These are phyloP conservation scores for Inosperma sp. DNA, from an alignment of 768 basidiomycete genomes.

Conservation along the genomic window DNA sequence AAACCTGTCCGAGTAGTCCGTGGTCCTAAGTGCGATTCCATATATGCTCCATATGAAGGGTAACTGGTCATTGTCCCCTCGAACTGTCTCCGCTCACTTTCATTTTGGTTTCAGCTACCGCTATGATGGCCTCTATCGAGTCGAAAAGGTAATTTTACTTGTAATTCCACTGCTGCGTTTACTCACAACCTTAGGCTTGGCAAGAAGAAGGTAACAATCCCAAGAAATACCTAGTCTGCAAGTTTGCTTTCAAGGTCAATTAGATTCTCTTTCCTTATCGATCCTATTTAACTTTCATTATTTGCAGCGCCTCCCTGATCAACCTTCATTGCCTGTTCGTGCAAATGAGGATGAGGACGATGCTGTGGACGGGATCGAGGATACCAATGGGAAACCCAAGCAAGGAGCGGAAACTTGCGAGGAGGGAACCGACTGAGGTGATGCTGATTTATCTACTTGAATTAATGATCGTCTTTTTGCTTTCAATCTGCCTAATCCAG, in stretches of 20 bases:
- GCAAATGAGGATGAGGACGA: slow-evolving; percentile 1
- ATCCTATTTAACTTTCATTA: not conserved
- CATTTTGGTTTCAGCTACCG: slow-evolving; percentile 53
- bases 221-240: slow-evolving; percentile 75
- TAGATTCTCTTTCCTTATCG: not conserved
- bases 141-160: slow-evolving; percentile 52
- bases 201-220: slow-evolving; percentile 64
- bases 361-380: too few relatives aligned
- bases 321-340: slow-evolving; percentile 46
- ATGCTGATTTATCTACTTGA: too few relatives aligned
- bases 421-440: too few relatives aligned
- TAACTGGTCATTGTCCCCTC: slow-evolving; percentile 23
- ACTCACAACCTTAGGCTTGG: slow-evolving; percentile 51
- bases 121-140: slow-evolving; percentile 84
- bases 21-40: slow-evolving; percentile 70
- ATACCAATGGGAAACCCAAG: too few relatives aligned
- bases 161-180: too few relatives aligned
- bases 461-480: too few relatives aligned
- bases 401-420: too few relatives aligned
- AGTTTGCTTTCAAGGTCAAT: slow-evolving; percentile 75
- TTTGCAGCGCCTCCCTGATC: slow-evolving; percentile 49
- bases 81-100: not conserved
- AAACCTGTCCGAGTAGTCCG: slow-evolving; percentile 86
- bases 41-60: slow-evolving; percentile 79
- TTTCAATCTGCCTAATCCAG: too few relatives aligned